A percentile compares a stretch with the other conserved stretches of the same genome.
These are phyloP conservation scores for Vaccinium macrocarpon DNA, from an alignment of 148 eudicot species.

Conservation along the genomic window DNA sequence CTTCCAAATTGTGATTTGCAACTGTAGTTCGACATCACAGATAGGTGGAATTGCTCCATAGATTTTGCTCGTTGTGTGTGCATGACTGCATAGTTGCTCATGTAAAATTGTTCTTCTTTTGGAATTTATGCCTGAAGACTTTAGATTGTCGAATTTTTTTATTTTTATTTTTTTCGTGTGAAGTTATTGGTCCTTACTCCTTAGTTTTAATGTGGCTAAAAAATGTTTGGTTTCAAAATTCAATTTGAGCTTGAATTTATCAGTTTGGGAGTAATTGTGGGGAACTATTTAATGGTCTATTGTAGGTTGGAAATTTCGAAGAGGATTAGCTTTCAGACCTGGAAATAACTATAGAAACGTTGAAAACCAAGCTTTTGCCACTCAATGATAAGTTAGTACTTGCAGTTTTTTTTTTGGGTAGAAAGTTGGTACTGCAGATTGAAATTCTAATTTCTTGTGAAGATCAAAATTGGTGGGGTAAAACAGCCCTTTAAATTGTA, in stretches of 20 bases:
- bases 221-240: not conserved
- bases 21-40: not conserved
- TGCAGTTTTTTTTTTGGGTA: not conserved
- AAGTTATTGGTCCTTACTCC: not conserved
- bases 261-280: not conserved
- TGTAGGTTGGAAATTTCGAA: not conserved
- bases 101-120: not conserved
- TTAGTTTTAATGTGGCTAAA: no score
- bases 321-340: not conserved
- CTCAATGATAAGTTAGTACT: not conserved
- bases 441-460: not conserved
- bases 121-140: not conserved
- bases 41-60: not conserved
- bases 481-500: not conserved
- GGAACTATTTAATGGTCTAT: not conserved
- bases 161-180: not conserved
- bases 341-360: not conserved
- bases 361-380: slow-evolving; percentile 4
- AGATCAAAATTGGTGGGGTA: not conserved
- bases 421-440: not conserved
- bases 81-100: not conserved
- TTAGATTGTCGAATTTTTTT: not conserved
- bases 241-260: slow-evolving; percentile 1
- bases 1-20: not conserved
- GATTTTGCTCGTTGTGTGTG: not conserved